A percentile compares a stretch with the other conserved stretches of the same genome.
phyloP scores from a whole-genome alignment of 495 filamentous ascomycete genomes.

The Xylaria grammica region DNA sequence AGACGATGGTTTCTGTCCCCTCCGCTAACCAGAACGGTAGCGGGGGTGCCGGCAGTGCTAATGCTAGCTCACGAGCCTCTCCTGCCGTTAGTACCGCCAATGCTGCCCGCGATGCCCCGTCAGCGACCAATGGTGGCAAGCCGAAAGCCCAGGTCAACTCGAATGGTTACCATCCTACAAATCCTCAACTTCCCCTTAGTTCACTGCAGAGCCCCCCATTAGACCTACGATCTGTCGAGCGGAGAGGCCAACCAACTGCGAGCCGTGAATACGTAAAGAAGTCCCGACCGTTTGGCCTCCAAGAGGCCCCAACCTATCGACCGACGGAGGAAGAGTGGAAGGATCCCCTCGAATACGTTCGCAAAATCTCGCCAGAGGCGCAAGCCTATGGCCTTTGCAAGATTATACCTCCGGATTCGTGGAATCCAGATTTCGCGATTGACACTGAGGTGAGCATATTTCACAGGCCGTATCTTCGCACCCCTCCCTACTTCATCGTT shows the following conservation, averaged over 20 bases:
- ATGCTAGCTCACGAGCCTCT: conserved; percentile 54
- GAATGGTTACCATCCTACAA: conserved; percentile 59
- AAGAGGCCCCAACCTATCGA: conserved; percentile 89
- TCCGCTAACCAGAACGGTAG: conserved; percentile 43
- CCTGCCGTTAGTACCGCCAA: conserved; percentile 46
- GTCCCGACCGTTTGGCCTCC: conserved; percentile 78
- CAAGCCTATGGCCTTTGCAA: conserved; percentile 89
- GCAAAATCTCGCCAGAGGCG: conserved; percentile 85
- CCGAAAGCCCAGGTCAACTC: conserved; percentile 50
- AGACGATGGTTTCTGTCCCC: conserved; percentile 49
- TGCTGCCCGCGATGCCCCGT: conserved; percentile 35
- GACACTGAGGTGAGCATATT: conserved; percentile 85
- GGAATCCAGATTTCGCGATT: conserved; percentile 94
- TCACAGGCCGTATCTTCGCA: background rate
- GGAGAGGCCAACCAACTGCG: conserved; percentile 77
- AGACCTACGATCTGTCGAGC: conserved; percentile 89
- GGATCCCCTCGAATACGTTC: conserved; percentile 90
- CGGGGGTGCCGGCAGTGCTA: conserved; percentile 41
- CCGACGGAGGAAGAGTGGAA: conserved; percentile 94
- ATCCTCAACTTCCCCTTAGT: conserved; percentile 55
- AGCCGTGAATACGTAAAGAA: conserved; percentile 76
- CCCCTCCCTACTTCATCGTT: background rate
- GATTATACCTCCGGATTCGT: conserved; percentile 89
- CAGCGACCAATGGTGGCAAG: conserved; percentile 46
- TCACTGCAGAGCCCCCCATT: conserved; percentile 64